phyloP scores from a whole-genome alignment of 2,329 filamentous ascomycete species.

The Hypoxylon sp. region DNA sequence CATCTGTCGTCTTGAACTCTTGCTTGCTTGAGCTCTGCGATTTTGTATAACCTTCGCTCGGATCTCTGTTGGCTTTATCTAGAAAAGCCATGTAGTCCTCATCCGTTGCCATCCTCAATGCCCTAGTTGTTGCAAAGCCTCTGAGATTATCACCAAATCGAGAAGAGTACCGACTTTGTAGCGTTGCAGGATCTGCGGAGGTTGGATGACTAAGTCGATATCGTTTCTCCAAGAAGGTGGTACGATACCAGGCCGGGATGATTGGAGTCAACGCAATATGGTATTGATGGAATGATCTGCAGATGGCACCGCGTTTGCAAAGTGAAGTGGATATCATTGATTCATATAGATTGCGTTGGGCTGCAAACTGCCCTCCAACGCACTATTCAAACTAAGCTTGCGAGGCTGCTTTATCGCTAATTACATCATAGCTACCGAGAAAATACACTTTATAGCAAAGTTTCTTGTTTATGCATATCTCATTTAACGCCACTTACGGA shows the following conservation, averaged over 20 bases:
- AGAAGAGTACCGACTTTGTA: slow-evolving; percentile 12
- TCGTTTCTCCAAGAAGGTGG: slow-evolving; percentile 5
- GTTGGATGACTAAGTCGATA: slow-evolving; percentile 1
- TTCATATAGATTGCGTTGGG: slow-evolving; percentile 31
- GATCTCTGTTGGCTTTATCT: slow-evolving; percentile 87
- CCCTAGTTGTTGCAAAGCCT: slow-evolving; percentile 45
- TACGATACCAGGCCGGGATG: slow-evolving; percentile 4
- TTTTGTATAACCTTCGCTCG: slow-evolving; percentile 69
- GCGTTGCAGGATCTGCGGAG: not conserved
- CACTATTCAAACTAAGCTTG: slow-evolving; percentile 21
- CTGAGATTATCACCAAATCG: slow-evolving; percentile 5
- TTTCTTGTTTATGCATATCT: slow-evolving; percentile 25
- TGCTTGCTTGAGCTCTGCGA: slow-evolving; percentile 51
- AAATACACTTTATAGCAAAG: slow-evolving; percentile 21
- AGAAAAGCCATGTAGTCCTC: slow-evolving; percentile 88
- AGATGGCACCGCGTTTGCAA: slow-evolving; percentile 21
- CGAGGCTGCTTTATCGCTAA: slow-evolving; percentile 29
- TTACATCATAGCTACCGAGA: slow-evolving; percentile 46
- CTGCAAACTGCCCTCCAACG: slow-evolving; percentile 24
- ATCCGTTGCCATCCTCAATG: slow-evolving; percentile 77
- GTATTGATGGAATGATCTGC: slow-evolving; percentile 19
- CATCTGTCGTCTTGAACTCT: slow-evolving; percentile 68
- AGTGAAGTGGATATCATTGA: slow-evolving; percentile 42
- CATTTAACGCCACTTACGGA: not conserved
- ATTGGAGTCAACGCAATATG: not conserved